Base-by-base conservation (phyloP, 2,329 filamentous ascomycete genomes). In the Lecanicillium sp. region DNA sequence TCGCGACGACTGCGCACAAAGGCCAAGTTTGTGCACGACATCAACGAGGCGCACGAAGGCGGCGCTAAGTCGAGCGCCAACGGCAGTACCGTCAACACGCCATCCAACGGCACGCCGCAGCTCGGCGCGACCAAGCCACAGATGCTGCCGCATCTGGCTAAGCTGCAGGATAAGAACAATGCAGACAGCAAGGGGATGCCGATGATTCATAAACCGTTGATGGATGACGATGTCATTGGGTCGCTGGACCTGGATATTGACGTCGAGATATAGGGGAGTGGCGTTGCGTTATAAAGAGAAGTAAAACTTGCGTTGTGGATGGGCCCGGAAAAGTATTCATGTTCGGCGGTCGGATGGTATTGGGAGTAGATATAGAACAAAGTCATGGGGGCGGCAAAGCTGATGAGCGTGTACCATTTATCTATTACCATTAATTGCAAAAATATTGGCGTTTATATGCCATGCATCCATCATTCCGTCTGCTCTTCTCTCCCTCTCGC, bases 201-300 rank as follows among this genome's bases (percentile, higher is more conserved):
- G 3, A 79, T 79, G 11, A 84, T 87, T 35, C 85, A 90, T 54
- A 81, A 85, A 62, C 81, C 83, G 20, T 75, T 88, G 41, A 83
- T 84, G 69, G 89, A 95, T 45, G 92, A 97, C 55, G 92, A 97
- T 55, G 84, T 96, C 40, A 90, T 97, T 59, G 88, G 84, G 2
- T 75, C 80, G 18, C 68, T 97, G 67, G 92, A 97, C 58, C 65
- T 97, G 51, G 90, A 87, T 19, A 87, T 97, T 57, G 90, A 97
- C 50, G 81, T 95, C 51, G 88, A 94, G 49, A 87, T 94, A 50
- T 87, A 41, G 20, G 22, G 22, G 22, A 25, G 22, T n/a, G n/a
- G n/a, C n/a, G n/a, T n/a, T n/a, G n/a, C n/a, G 29, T 28, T 28
- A 28, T 15, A 30, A 30, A 30, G 17, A 6, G 17, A 30, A 30